These are phyloP conservation scores for Ascochyta pisi DNA, from an alignment of 2,329 filamentous ascomycete species.

Conservation along the genomic window DNA sequence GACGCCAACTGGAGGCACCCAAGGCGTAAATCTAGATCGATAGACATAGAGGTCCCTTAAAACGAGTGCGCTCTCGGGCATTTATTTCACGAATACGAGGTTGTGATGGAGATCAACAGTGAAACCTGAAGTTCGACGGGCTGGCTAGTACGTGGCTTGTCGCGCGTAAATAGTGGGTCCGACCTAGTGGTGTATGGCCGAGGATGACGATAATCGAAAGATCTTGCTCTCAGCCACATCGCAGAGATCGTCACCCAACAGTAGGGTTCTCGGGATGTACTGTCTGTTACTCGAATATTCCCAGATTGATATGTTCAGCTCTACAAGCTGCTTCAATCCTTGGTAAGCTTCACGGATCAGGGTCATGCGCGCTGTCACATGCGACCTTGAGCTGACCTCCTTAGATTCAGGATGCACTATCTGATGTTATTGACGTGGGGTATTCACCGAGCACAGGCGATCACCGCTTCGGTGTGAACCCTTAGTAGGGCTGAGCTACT, in stretches of 20 bases:
- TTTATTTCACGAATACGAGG: not conserved
- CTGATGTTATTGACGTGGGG: conserved; percentile 4
- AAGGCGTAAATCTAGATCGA: no score
- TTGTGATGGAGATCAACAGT: not conserved
- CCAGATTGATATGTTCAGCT: not conserved
- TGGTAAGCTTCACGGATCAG: not conserved
- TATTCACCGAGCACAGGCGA: not conserved
- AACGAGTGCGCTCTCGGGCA: not conserved
- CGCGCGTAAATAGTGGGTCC: not conserved
- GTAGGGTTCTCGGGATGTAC: not conserved
- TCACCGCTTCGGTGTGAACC: not conserved
- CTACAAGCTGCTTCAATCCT: not conserved
- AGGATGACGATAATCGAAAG: not conserved
- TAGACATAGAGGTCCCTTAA: not conserved
- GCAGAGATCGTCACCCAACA: not conserved
- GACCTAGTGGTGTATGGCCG: not conserved
- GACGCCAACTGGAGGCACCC: no score
- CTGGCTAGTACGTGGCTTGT: not conserved
- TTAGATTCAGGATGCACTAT: conserved; percentile 2
- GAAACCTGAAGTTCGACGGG: not conserved
- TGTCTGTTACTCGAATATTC: not conserved
- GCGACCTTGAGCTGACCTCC: not conserved
- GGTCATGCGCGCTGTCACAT: not conserved
- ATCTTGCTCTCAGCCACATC: not conserved
- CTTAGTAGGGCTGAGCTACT: conserved; percentile 1